Percentiles rank a stretch among this genome's conserved stretches.
Evolutionary conservation across 2,329 filamentous ascomycete genomes (phyloP).

Genomic region (Colletotrichum gloeosporioides): DNA sequence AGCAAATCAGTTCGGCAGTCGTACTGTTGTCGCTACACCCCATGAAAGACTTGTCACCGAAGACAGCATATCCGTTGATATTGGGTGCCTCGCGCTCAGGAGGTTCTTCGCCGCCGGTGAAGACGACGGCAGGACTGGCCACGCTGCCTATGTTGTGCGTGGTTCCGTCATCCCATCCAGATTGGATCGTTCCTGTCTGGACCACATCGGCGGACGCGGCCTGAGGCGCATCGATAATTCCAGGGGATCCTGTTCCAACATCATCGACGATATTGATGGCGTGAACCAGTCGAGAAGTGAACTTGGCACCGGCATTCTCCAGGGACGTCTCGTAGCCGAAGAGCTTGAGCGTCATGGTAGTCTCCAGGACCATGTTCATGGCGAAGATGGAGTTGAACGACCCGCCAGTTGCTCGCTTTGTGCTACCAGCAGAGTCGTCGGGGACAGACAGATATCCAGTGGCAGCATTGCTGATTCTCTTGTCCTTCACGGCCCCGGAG

Average conservation of each 20-base stretch:
- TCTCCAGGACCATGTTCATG: neutral
- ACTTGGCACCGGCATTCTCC: neutral
- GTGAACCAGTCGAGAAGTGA: neutral
- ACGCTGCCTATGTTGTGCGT: neutral
- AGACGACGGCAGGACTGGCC: neutral
- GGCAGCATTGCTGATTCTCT: neutral
- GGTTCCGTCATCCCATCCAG: neutral
- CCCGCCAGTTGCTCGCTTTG: neutral
- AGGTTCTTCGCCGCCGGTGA: neutral
- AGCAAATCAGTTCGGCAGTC: neutral
- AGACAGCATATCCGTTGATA: neutral
- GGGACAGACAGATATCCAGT: neutral
- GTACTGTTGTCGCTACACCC: neutral
- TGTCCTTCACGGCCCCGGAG: neutral
- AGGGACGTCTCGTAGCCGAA: neutral
- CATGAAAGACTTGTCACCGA: neutral
- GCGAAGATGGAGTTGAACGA: neutral
- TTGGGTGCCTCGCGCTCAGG: neutral
- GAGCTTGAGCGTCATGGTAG: neutral
- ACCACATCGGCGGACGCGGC: neutral
- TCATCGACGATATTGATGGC: neutral
- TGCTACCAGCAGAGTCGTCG: neutral
- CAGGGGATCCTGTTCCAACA: neutral
- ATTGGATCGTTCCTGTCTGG: neutral
- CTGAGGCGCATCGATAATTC: neutral